These are phyloP conservation scores for Coniochaeta prunicola DNA, from an alignment of 2,329 filamentous ascomycete species.

Conservation along the genomic window DNA sequence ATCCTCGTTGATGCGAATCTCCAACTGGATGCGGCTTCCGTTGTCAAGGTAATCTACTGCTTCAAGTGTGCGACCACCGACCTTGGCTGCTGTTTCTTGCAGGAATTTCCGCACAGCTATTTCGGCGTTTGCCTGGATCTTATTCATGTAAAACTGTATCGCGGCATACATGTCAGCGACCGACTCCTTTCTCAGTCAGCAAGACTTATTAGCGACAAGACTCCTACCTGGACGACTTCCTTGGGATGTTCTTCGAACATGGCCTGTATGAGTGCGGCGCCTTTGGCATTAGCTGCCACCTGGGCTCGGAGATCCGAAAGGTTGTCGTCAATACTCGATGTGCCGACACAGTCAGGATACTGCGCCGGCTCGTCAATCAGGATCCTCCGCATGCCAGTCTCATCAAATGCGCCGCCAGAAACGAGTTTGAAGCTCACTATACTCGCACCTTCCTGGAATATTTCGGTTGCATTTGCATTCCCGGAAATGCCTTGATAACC, in stretches of 20 bases:
- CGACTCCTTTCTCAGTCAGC: not conserved
- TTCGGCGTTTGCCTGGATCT: constrained; percentile 71
- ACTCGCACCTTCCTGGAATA: constrained; percentile 51
- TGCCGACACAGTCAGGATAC: constrained; percentile 62
- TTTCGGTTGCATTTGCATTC: constrained; percentile 43
- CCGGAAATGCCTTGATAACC: not conserved
- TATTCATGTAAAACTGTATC: constrained; percentile 72
- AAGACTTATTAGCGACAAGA: not conserved
- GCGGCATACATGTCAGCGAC: constrained; percentile 29
- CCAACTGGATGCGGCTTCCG: constrained; percentile 23
- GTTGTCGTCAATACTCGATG: constrained; percentile 66
- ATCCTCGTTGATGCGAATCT: constrained; percentile 20
- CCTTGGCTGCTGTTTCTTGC: constrained; percentile 54
- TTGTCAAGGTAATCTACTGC: constrained; percentile 63
- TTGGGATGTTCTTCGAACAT: constrained; percentile 64
- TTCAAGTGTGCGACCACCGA: constrained; percentile 54
- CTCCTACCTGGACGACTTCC: not conserved
- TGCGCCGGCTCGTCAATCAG: constrained; percentile 59
- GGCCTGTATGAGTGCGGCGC: constrained; percentile 61
- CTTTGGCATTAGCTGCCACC: constrained; percentile 64
- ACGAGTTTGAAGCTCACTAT: constrained; percentile 57
- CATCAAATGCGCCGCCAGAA: constrained; percentile 61
- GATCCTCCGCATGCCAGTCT: constrained; percentile 59
- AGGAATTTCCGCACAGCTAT: constrained; percentile 63
- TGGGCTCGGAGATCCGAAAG: constrained; percentile 70